These are phyloP conservation scores for Galerina marginata DNA, from an alignment of 768 basidiomycete genomes.

Conservation along the genomic window DNA sequence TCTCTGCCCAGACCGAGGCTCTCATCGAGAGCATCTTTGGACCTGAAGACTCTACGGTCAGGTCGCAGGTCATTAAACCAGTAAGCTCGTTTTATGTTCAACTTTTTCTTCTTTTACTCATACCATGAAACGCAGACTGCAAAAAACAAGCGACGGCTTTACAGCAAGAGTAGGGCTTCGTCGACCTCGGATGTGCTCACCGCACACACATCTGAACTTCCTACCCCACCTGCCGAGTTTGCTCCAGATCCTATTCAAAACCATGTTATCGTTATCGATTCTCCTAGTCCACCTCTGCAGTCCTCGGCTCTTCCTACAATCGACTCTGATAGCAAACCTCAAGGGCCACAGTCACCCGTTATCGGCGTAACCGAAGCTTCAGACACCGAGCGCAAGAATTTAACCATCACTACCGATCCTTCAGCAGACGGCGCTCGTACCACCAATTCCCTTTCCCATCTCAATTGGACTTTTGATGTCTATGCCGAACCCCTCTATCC, in stretches of 20 bases:
- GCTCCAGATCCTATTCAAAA: background rate
- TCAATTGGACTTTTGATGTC: no score
- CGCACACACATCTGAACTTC: background rate
- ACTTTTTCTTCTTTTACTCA: background rate
- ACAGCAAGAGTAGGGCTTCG: background rate
- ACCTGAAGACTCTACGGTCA: background rate
- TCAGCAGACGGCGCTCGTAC: no score
- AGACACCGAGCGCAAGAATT: no score
- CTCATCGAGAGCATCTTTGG: background rate
- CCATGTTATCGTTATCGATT: background rate
- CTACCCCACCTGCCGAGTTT: background rate
- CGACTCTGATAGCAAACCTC: no score
- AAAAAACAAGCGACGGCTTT: background rate
- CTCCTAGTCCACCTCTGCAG: background rate
- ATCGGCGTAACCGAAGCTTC: no score
- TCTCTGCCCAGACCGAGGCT: background rate
- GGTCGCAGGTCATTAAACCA: background rate
- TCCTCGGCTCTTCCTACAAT: background rate
- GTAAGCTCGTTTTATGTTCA: background rate
- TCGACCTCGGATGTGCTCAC: background rate
- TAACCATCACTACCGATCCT: no score
- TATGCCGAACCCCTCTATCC: no score
- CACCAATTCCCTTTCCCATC: no score
- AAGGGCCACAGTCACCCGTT: no score
- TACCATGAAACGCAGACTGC: background rate